phyloP scores from a whole-genome alignment of 345 rosid genomes.

The Sisymbrium irio region DNA sequence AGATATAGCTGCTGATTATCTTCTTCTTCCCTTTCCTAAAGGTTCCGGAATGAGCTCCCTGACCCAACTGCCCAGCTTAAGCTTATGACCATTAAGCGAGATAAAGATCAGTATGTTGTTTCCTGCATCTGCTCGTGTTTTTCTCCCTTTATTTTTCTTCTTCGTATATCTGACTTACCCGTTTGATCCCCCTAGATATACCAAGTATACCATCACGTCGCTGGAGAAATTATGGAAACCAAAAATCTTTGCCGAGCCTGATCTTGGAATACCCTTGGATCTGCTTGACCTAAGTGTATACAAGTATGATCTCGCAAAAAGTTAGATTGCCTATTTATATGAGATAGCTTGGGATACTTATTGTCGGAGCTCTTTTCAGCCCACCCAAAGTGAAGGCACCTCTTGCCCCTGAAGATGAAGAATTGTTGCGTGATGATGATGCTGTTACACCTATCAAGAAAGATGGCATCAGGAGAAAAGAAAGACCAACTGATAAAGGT shows the following conservation, averaged over 20 bases:
- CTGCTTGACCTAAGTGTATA: conserved; percentile 93
- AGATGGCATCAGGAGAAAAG: conserved; percentile 86
- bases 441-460: conserved; percentile 70
- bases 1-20: neutral
- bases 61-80: conserved; percentile 92
- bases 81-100: conserved; percentile 75
- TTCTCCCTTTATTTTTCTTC: neutral
- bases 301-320: conserved; percentile 53
- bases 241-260: conserved; percentile 85
- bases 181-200: conserved; percentile 52
- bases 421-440: conserved; percentile 82
- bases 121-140: neutral
- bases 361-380: conserved; percentile 38
- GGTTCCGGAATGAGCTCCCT: conserved; percentile 98
- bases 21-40: conserved; percentile 32
- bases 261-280: conserved; percentile 97
- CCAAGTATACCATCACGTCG: conserved; percentile 83
- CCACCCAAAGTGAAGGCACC: conserved; percentile 62
- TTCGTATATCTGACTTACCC: neutral
- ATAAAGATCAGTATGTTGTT: conserved; percentile 76
- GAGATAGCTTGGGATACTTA: conserved; percentile 16
- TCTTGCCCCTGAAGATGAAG: conserved; percentile 92
- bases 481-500: conserved; percentile 93
- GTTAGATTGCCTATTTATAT: conserved; percentile 6
- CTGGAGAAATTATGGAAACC: conserved; percentile 92